Evolutionary conservation across 73 alveolate genomes (phyloP), one percentile per base, ranked within the genome.

Genomic region (Paramecium tetraurelia): DNA sequence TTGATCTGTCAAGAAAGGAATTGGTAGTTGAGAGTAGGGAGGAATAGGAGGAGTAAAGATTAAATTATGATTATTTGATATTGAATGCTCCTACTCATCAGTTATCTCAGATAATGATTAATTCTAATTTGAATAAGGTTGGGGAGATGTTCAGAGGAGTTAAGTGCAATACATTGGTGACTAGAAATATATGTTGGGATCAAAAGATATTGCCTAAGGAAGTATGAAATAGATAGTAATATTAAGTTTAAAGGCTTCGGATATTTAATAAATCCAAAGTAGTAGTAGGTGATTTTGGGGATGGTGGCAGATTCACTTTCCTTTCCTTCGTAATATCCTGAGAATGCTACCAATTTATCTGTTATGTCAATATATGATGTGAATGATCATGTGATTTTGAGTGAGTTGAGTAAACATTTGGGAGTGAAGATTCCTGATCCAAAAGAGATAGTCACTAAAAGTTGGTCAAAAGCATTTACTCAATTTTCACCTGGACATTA

Each of bases 231-330:
- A 75, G 38, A 10, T 29, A n/a, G 4, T 38, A 29, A 33, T 75
- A 12, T 75, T 12, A 35, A 75, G 87, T 80, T 80, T 44, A 22
- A 80, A 80, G 90, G 90, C 3, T 80, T 80, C 27, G 90, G 90
- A 80, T 80, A 80, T 48, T 44, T 80, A 46, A 48, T 80, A 20
- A 80, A 80, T 80, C 90, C 90, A 24, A 44, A 41, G 31, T 22
- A 80, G 27, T 33, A 80, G 18, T 80, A 80, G 18, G 29, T 38
- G 9, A 43, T 80, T 4, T 31, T 80, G 16, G 90, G 90, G 10
- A 43, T 48, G 43, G 75, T 80, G n/a, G 75, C 57, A 24, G 90
- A 80, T 80, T 48, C 70, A 20, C 27, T 80, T 8, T 80, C 90
- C 20, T 80, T 80, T 41, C 90, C 90, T 44, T 7, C 43, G 18